phyloP scores from a whole-genome alignment of 2,329 filamentous ascomycete genomes.

The Ophiostoma perfectum region DNA sequence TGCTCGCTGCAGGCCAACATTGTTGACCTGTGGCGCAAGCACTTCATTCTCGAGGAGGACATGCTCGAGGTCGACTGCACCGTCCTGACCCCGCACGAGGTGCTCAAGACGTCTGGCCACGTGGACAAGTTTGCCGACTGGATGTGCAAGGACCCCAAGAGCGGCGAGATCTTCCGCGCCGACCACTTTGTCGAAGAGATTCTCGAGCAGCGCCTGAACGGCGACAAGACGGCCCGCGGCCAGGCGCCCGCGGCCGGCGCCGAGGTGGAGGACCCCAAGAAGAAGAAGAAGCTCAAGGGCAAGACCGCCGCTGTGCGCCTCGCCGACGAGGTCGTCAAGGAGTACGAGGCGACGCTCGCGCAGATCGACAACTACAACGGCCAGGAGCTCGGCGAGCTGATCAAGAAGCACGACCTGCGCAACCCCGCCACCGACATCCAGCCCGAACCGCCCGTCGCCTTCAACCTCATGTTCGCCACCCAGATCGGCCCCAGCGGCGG shows the following conservation, averaged over 20 bases:
- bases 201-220: slow-evolving; percentile 78
- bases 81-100: slow-evolving; percentile 85
- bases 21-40: slow-evolving; percentile 83
- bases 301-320: slow-evolving; percentile 77
- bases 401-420: slow-evolving; percentile 84
- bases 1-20: slow-evolving; percentile 83
- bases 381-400: slow-evolving; percentile 76
- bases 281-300: slow-evolving; percentile 85
- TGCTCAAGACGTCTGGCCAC: slow-evolving; percentile 93
- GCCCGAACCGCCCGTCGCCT: slow-evolving; percentile 75
- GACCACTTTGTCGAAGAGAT: slow-evolving; percentile 96
- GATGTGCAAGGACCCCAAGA: slow-evolving; percentile 99
- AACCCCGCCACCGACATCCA: slow-evolving; percentile 76
- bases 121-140: slow-evolving; percentile 97
- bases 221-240: slow-evolving; percentile 87
- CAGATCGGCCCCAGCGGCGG: slow-evolving; percentile 86
- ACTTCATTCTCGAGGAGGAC: slow-evolving; percentile 88
- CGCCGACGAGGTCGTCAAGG: slow-evolving; percentile 75
- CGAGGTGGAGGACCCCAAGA: slow-evolving; percentile 39
- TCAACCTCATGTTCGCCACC: slow-evolving; percentile 99
- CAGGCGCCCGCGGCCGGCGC: slow-evolving; percentile 61
- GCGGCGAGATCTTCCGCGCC: slow-evolving; percentile 89
- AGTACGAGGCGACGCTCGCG: slow-evolving; percentile 88
- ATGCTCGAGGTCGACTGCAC: slow-evolving; percentile 96
- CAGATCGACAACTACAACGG: slow-evolving; percentile 94